Percentiles rank a stretch among this genome's conserved stretches.
Conservation (phyloP, 495 filamentous ascomycete genomes). For the Trichocladium antarcticum region DNA sequence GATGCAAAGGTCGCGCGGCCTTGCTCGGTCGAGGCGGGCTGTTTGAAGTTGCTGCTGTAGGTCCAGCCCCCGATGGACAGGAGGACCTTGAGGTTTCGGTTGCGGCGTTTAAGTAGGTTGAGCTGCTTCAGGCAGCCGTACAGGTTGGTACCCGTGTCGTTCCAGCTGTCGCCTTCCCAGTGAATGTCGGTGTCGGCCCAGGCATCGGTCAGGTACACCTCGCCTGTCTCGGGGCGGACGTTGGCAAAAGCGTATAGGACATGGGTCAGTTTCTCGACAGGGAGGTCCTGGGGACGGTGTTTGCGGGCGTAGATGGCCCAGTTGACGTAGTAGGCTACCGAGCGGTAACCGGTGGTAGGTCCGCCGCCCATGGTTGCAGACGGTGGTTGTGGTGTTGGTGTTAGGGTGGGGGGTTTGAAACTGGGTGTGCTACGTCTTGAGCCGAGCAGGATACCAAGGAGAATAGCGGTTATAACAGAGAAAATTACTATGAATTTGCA, state of each 20-base stretch:
- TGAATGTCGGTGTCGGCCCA: slow-evolving; percentile 89
- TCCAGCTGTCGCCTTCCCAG: slow-evolving; percentile 70
- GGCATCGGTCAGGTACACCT: slow-evolving; percentile 63
- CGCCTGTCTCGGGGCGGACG: slow-evolving; percentile 51
- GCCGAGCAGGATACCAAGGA: neutral
- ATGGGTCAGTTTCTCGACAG: slow-evolving; percentile 80
- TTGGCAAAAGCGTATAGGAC: slow-evolving; percentile 68
- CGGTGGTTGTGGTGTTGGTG: neutral
- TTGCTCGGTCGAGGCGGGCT: slow-evolving; percentile 53
- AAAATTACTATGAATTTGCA: neutral
- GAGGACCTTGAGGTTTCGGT: slow-evolving; percentile 82
- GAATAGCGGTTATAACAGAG: neutral
- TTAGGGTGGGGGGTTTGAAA: neutral
- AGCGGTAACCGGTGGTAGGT: slow-evolving; percentile 42
- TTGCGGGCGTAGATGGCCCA: slow-evolving; percentile 92
- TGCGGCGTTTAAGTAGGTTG: slow-evolving; percentile 74
- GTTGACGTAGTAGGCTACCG: slow-evolving; percentile 80
- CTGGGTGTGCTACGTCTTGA: neutral
- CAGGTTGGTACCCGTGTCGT: slow-evolving; percentile 58
- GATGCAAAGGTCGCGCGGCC: slow-evolving; percentile 58
- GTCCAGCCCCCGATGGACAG: slow-evolving; percentile 97
- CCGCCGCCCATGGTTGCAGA: slow-evolving; percentile 37
- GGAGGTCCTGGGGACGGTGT: slow-evolving; percentile 77
- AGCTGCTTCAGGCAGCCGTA: slow-evolving; percentile 94
- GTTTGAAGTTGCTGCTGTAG: slow-evolving; percentile 76